Evolutionary conservation across 139 green algal genomes (phyloP).

Genomic region (Zygnema circumcarinatum): DNA sequence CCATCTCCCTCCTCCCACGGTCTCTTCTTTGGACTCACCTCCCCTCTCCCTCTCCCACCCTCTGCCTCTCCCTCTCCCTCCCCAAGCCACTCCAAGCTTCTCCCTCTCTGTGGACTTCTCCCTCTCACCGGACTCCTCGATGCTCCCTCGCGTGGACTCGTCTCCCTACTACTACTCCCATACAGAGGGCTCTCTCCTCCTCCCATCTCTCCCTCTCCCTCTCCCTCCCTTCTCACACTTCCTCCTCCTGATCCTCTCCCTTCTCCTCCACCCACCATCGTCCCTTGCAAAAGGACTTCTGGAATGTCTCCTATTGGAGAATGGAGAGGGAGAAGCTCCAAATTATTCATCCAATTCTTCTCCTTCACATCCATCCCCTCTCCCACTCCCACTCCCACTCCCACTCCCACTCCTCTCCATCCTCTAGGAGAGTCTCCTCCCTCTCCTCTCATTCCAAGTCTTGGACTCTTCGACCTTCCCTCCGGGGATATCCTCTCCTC

Average conservation of each 20-base stretch:
- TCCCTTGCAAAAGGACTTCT: background rate
- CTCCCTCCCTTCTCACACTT: background rate
- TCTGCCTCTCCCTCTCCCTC: background rate
- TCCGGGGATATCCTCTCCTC: background rate
- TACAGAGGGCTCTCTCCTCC: constrained; percentile 13
- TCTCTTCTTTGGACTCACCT: background rate
- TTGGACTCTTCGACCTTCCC: background rate
- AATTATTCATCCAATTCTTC: background rate
- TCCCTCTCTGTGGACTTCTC: background rate
- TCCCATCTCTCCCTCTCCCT: background rate
- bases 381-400: background rate
- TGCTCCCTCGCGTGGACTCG: background rate
- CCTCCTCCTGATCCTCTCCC: constrained; percentile 8
- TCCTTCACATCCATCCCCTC: background rate
- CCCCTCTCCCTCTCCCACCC: too few species aligned
- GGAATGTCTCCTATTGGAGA: constrained; percentile 19
- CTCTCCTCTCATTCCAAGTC: background rate
- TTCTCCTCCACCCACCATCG: background rate
- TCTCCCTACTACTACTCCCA: constrained; percentile 4
- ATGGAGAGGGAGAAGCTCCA: constrained; percentile 39
- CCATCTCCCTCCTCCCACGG: too few species aligned
- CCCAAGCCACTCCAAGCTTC: background rate
- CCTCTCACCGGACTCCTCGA: constrained; percentile 16
- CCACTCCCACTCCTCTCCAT: constrained; percentile 9
- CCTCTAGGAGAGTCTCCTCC: background rate